Conservation (phyloP, 2,329 filamentous ascomycete genomes). For the Colletotrichum graminicola region DNA sequence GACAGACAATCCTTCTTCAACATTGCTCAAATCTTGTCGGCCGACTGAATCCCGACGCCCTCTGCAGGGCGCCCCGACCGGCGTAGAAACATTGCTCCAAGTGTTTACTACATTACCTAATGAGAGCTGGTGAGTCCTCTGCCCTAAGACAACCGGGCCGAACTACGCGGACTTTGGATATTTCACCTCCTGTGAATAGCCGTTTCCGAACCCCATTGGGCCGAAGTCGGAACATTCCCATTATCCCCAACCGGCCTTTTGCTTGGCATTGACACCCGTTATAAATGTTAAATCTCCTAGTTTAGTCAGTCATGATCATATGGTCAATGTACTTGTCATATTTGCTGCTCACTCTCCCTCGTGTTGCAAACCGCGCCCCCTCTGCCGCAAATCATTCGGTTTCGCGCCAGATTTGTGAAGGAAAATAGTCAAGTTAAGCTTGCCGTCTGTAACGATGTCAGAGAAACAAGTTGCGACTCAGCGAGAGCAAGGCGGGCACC, state of each 20-base stretch:
- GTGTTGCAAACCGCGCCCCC: no score
- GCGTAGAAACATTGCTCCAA: neutral
- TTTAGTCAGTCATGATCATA: neutral
- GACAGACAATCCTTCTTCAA: neutral
- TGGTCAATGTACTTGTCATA: no score
- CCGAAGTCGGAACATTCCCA: constrained; percentile 18
- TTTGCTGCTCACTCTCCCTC: neutral
- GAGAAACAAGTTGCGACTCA: neutral
- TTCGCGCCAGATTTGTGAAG: neutral
- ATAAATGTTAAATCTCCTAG: neutral
- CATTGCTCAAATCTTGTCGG: neutral
- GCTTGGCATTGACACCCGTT: neutral
- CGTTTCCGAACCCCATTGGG: neutral
- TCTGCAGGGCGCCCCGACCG: neutral
- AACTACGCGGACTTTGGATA: neutral
- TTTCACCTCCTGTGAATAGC: neutral
- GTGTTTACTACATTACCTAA: neutral
- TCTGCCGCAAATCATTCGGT: neutral
- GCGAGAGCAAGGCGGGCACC: neutral
- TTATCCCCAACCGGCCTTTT: neutral
- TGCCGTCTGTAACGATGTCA: neutral
- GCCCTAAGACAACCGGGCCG: neutral
- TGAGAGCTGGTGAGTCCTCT: neutral
- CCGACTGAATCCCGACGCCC: constrained; percentile 22
- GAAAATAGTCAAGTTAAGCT: neutral